phyloP scores from a whole-genome alignment of 2,329 filamentous ascomycete species.

The Chaetomium sp. region DNA sequence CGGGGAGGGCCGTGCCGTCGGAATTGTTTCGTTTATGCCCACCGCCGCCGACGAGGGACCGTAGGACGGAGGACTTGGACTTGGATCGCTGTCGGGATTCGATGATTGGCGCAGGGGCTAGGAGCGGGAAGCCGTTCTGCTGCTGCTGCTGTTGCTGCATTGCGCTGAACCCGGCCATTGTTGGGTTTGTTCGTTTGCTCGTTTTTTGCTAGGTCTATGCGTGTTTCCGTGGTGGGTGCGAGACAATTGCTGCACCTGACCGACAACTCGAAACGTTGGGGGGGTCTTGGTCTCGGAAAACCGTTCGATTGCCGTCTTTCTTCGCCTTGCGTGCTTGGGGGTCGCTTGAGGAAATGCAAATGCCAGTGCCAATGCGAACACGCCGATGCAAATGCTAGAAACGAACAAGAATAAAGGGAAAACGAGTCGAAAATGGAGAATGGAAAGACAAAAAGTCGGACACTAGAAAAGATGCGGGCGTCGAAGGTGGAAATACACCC shows the following conservation, averaged over 20 bases:
- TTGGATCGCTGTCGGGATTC: conserved; percentile 12
- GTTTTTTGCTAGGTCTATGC: neutral
- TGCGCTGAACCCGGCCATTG: conserved; percentile 12
- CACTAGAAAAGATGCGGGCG: neutral
- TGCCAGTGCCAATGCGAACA: conserved; percentile 11
- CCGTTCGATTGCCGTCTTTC: neutral
- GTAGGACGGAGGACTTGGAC: conserved; percentile 44
- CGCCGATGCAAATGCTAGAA: conserved; percentile 6
- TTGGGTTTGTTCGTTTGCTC: too few species aligned
- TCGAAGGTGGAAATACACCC: too few species aligned
- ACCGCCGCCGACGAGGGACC: conserved; percentile 36
- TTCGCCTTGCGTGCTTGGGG: neutral
- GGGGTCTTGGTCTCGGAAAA: conserved; percentile 3
- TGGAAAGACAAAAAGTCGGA: neutral
- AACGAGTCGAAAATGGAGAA: neutral
- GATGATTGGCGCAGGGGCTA: conserved; percentile 29
- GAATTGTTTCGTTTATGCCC: conserved; percentile 42
- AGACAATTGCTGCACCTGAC: neutral
- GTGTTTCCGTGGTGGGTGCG: conserved; percentile 4
- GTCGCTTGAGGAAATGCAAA: conserved; percentile 6
- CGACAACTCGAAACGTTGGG: neutral
- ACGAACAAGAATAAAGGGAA: neutral
- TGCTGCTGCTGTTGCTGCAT: neutral
- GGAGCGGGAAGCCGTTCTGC: neutral
- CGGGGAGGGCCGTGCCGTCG: conserved; percentile 32